Base-by-base conservation (phyloP, 1,139 yeast genomes). In the Blastobotrys serpentis region DNA sequence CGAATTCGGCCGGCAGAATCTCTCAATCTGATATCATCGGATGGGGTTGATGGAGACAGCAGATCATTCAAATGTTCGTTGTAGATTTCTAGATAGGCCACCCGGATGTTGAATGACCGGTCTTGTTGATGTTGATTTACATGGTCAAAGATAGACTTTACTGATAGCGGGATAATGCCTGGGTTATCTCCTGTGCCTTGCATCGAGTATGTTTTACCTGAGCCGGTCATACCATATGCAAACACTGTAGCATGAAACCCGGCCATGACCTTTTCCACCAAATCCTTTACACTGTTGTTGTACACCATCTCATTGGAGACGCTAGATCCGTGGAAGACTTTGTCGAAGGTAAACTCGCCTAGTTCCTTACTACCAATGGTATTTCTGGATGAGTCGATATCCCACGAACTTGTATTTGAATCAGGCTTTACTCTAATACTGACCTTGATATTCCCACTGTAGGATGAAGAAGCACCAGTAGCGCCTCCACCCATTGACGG, bases 171-270 rank as follows among this genome's bases (percentile, higher is more conserved):
- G 39, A 89, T 87, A 50, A 89, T 77, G 21, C 97, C 97, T 0
- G 86, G 84, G 56, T 86, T 88, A 1, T 63, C 57, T 0, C 69
- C 72, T 10, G 76, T 72, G 29, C 96, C 96, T 55, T 85, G 85
- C 96, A 90, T 88, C 2, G 95, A 84, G 62, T 80, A 85, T 0
- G 98, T 90, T 65, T 90, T 90, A 26, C 98, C 98, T 1, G 96
- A 87, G 0, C 98, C 98, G 0, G 98, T 88, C 90, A 86, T 86
- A 44, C 96, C 95, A 62, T 89, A 88, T 1, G 96, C 96, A 66
- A 90, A 88, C 0, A 90, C 82, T 0, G 96, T 90, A 7, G 92
- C 95, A 62, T 89, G 88, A 64, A 72, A 89, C 0, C 96, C 96
- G 30, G 83, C 82, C 55, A 88, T 71, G 50, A 87, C 82, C 53